Percentiles rank a stretch among this genome's conserved stretches.
phyloP scores from a whole-genome alignment of 495 filamentous ascomycete species.

The Penicillium bovifimosum region DNA sequence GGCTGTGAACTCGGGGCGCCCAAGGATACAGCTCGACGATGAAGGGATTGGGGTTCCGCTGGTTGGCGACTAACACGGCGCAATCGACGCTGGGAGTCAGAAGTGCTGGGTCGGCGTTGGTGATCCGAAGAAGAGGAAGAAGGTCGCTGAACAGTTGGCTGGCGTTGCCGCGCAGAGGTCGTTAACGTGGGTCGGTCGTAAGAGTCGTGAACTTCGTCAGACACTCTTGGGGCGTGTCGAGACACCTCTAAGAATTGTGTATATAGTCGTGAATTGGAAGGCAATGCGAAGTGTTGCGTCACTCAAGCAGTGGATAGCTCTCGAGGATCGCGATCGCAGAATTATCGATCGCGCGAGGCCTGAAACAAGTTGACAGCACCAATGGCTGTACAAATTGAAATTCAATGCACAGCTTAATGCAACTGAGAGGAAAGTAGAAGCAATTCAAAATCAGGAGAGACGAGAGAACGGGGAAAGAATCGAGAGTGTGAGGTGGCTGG shows the following conservation, averaged over 20 bases:
- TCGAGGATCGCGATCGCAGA: constrained; percentile 12
- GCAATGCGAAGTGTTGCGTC: constrained; percentile 31
- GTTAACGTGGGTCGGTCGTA: constrained; percentile 48
- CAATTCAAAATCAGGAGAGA: neutral
- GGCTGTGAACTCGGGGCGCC: constrained; percentile 23
- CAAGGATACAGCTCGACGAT: constrained; percentile 36
- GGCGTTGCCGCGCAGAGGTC: constrained; percentile 52
- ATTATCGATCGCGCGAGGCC: constrained; percentile 1
- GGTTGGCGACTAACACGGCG: constrained; percentile 42
- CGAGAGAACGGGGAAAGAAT: constrained; percentile 3
- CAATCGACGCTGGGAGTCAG: constrained; percentile 45
- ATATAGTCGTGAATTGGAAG: constrained; percentile 19
- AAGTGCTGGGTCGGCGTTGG: constrained; percentile 44
- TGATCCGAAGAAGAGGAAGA: constrained; percentile 27
- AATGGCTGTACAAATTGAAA: constrained; percentile 1
- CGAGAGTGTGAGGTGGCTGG: constrained; percentile 24
- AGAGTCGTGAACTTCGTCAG: constrained; percentile 58
- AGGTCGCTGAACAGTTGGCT: constrained; percentile 42
- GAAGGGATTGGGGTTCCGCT: constrained; percentile 27
- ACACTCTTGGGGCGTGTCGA: constrained; percentile 31
- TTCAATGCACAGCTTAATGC: constrained; percentile 6
- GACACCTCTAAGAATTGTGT: constrained; percentile 36
- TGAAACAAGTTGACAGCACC: neutral
- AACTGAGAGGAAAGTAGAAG: constrained; percentile 4
- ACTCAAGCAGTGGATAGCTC: constrained; percentile 9